Conservation (phyloP, 371 early-diverging fungal genomes). For the Umbelopsis sp. region DNA sequence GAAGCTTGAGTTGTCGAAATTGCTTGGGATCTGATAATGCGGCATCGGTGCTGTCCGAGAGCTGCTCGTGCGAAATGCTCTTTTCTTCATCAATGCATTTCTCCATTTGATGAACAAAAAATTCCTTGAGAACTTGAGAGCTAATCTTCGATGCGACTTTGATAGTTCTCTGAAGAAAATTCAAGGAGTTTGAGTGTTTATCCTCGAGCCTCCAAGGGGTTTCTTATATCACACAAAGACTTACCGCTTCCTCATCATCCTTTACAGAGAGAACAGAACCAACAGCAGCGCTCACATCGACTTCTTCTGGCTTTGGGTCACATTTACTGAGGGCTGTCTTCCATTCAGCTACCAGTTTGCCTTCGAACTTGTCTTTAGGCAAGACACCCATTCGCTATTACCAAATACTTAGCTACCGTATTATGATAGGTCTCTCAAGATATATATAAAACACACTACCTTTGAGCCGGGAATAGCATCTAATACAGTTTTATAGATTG, state of each 20-base stretch:
- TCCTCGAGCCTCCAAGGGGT: neutral
- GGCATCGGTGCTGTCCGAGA: constrained; percentile 80
- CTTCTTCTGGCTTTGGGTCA: constrained; percentile 57
- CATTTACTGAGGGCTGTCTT: constrained; percentile 54
- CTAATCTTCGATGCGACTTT: constrained; percentile 76
- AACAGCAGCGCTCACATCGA: constrained; percentile 79
- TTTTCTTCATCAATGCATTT: constrained; percentile 87
- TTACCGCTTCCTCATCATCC: constrained; percentile 87
- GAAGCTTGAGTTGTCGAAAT: constrained; percentile 65
- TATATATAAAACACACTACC: constrained; percentile 27
- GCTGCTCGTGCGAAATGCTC: constrained; percentile 83
- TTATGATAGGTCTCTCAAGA: neutral
- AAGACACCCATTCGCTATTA: constrained; percentile 81
- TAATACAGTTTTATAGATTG: constrained; percentile 61
- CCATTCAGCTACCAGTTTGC: constrained; percentile 86
- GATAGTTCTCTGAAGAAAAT: constrained; percentile 62
- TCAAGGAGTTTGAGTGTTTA: neutral
- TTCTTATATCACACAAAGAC: constrained; percentile 3
- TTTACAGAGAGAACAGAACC: constrained; percentile 81
- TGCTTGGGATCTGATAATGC: constrained; percentile 72
- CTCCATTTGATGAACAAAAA: constrained; percentile 85
- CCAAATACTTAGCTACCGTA: neutral
- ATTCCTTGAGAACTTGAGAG: constrained; percentile 81
- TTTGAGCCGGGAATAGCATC: constrained; percentile 34
- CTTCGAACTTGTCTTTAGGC: constrained; percentile 76